Conservation (phyloP, 306 rosid genomes). For the Casuarina equisetifolia region DNA sequence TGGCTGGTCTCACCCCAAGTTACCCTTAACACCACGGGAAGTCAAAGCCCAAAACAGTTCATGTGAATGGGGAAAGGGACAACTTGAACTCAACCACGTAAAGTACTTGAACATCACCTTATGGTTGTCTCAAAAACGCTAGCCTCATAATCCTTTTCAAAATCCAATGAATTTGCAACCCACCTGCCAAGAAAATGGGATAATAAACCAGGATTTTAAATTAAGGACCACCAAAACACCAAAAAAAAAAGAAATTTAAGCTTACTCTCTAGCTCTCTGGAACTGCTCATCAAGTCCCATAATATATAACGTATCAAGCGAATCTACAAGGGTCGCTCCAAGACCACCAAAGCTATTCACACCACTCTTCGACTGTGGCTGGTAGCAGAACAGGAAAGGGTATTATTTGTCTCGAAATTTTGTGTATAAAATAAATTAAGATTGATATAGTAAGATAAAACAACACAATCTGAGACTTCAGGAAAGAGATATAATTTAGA, state of each 20-base stretch:
- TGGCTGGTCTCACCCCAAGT: neutral
- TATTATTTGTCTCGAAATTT: constrained; percentile 21
- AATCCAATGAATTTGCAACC: constrained; percentile 82
- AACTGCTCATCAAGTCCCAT: constrained; percentile 96
- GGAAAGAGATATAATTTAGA: neutral
- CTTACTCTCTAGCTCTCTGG: constrained; percentile 91
- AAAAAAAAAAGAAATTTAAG: constrained; percentile 30
- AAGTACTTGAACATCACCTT: constrained; percentile 91
- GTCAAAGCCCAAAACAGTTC: constrained; percentile 22
- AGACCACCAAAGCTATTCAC: constrained; percentile 98
- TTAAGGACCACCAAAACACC: neutral
- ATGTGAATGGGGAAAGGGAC: constrained; percentile 18
- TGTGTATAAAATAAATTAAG: neutral
- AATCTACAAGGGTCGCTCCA: constrained; percentile 95
- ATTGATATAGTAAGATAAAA: neutral
- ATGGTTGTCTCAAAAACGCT: constrained; percentile 99
- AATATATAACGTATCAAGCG: constrained; percentile 90
- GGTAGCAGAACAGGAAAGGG: constrained; percentile 35
- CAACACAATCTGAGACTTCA: neutral
- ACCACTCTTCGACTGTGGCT: constrained; percentile 95
- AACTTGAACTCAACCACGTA: constrained; percentile 53
- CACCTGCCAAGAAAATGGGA: constrained; percentile 65
- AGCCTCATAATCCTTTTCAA: constrained; percentile 93
- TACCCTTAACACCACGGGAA: constrained; percentile 23
- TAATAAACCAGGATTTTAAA: constrained; percentile 7